Percentiles rank a stretch among this genome's conserved stretches.
Evolutionary conservation across 2,329 filamentous ascomycete genomes (phyloP).

Genomic region (Arthrobotrys sphaeroides): DNA sequence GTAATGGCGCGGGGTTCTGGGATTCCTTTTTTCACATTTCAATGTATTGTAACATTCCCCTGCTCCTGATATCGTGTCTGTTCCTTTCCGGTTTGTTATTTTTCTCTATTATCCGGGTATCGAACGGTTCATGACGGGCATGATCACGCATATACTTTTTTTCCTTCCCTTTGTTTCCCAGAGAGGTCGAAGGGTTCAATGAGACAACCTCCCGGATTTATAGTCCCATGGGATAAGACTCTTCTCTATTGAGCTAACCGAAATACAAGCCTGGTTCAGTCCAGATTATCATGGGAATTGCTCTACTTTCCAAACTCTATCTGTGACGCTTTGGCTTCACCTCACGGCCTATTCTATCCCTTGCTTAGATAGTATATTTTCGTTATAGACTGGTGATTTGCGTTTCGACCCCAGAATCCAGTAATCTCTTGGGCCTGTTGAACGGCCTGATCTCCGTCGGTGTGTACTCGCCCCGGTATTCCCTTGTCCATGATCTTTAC

Average conservation of each 20-base stretch:
- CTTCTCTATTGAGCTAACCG: not conserved
- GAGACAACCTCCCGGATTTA: conserved; percentile 11
- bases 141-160: conserved; percentile 39
- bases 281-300: conserved; percentile 11
- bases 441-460: conserved; percentile 16
- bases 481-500: not conserved
- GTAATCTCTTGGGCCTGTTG: conserved; percentile 37
- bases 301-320: not conserved
- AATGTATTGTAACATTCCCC: conserved; percentile 54
- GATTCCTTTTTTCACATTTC: conserved; percentile 51
- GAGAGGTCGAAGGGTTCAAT: conserved; percentile 19
- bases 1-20: conserved; percentile 55
- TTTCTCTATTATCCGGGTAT: conserved; percentile 37
- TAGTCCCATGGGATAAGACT: not conserved
- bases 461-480: not conserved
- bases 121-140: conserved; percentile 53
- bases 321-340: no score
- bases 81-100: conserved; percentile 48
- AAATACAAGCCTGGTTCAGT: not conserved
- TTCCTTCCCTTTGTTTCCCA: conserved; percentile 17
- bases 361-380: not conserved
- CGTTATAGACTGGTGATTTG: conserved; percentile 18
- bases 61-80: conserved; percentile 44
- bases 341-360: no score
- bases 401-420: conserved; percentile 34